Evolutionary conservation across 2,329 filamentous ascomycete genomes (phyloP).

Genomic region (Hypomyces perniciosus): DNA sequence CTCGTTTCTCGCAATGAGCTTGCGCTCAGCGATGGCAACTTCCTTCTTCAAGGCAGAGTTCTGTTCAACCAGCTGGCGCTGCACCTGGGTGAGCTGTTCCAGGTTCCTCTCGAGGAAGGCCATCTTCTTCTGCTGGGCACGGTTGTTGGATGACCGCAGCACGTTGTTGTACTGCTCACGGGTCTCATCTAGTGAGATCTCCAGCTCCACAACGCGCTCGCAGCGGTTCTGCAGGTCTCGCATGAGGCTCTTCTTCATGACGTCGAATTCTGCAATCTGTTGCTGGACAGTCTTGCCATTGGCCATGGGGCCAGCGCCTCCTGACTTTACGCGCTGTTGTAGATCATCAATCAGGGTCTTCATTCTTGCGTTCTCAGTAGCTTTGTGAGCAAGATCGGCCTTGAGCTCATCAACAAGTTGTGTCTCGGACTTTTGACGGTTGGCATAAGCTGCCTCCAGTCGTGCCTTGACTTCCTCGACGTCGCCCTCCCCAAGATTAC

Average conservation of each 20-base stretch:
- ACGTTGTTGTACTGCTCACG: slow-evolving; percentile 99
- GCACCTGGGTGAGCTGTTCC: slow-evolving; percentile 94
- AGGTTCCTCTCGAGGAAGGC: slow-evolving; percentile 97
- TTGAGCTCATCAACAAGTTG: slow-evolving; percentile 73
- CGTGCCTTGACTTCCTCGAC: slow-evolving; percentile 77
- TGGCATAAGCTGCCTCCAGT: slow-evolving; percentile 69
- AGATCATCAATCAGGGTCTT: slow-evolving; percentile 75
- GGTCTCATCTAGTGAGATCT: slow-evolving; percentile 95
- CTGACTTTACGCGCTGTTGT: slow-evolving; percentile 65
- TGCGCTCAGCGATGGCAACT: slow-evolving; percentile 95
- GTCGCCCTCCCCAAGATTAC: slow-evolving; percentile 72
- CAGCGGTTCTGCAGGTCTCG: slow-evolving; percentile 96
- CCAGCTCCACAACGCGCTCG: slow-evolving; percentile 94
- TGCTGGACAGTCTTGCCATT: slow-evolving; percentile 93
- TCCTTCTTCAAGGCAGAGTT: slow-evolving; percentile 98
- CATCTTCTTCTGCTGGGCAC: slow-evolving; percentile 99
- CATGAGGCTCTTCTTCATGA: slow-evolving; percentile 99
- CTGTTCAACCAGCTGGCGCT: slow-evolving; percentile 95
- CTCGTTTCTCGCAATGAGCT: slow-evolving; percentile 93
- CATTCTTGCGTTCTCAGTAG: slow-evolving; percentile 75
- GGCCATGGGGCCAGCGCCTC: slow-evolving; percentile 52
- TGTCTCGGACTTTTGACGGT: slow-evolving; percentile 66
- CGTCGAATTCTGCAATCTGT: slow-evolving; percentile 97
- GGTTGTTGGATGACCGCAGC: slow-evolving; percentile 91
- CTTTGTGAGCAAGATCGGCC: slow-evolving; percentile 67